Conservation (phyloP, 257 asterid species). For the Nicotiana otophora region DNA sequence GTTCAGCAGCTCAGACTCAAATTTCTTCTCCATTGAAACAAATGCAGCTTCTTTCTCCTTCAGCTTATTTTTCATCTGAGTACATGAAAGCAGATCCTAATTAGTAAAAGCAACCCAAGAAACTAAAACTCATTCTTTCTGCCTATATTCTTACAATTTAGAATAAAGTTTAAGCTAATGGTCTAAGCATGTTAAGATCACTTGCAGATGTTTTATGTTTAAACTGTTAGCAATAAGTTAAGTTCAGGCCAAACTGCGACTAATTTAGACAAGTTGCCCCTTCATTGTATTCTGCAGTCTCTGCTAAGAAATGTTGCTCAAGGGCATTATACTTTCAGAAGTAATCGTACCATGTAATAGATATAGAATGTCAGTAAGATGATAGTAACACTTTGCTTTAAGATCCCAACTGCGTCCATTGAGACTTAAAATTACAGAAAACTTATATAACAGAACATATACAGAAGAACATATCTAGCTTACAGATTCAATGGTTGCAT, state of each 20-base stretch:
- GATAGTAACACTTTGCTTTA: not conserved
- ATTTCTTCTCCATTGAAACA: slow-evolving; percentile 38
- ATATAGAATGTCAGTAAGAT: not conserved
- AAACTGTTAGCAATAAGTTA: not conserved
- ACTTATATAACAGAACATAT: not conserved
- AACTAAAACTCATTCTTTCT: not conserved
- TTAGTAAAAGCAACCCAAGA: slow-evolving; percentile 11
- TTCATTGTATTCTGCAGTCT: not conserved
- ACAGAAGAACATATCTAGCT: slow-evolving; percentile 19
- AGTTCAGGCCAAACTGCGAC: not conserved
- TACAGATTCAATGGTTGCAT: slow-evolving; percentile 68
- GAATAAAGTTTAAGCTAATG: not conserved
- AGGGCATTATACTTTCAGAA: not conserved
- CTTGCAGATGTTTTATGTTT: not conserved
- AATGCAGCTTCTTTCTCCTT: slow-evolving; percentile 49
- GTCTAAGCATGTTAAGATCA: not conserved
- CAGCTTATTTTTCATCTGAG: slow-evolving; percentile 55
- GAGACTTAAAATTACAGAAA: not conserved
- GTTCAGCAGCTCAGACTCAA: slow-evolving; percentile 40
- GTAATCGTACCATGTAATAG: not conserved
- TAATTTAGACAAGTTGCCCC: not conserved
- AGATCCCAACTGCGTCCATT: not conserved
- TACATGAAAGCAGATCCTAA: slow-evolving; percentile 15
- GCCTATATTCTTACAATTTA: not conserved
- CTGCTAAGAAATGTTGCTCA: not conserved